Evolutionary conservation across 164 flowering plant species (phyloP).

Genomic region (Magnolia sinica): DNA sequence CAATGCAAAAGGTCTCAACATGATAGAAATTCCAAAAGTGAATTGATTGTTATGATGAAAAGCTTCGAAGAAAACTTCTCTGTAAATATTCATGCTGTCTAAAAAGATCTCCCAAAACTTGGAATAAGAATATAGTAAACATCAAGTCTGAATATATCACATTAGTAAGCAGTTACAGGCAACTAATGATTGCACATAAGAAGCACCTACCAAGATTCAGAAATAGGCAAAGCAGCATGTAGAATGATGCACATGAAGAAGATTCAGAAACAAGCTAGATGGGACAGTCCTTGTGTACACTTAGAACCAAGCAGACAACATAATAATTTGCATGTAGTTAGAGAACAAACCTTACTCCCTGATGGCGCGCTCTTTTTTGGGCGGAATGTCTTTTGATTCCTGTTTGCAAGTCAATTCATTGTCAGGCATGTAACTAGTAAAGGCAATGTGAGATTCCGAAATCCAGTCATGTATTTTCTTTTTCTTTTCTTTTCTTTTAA

Average conservation of each 20-base stretch:
- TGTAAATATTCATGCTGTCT: too few relatives aligned
- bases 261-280: not conserved
- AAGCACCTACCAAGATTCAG: not conserved
- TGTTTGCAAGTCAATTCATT: slow-evolving; percentile 26
- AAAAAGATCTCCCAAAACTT: not conserved
- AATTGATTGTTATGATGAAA: too few relatives aligned
- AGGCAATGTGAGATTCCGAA: not conserved
- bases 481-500: too few relatives aligned
- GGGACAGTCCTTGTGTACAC: not conserved
- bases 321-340: not conserved
- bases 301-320: not conserved
- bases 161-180: not conserved
- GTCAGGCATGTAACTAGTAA: slow-evolving; percentile 8
- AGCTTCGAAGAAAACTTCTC: too few relatives aligned
- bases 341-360: slow-evolving; percentile 78
- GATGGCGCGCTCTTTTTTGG: slow-evolving; percentile 96
- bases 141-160: not conserved
- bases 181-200: not conserved
- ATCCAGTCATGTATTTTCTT: not conserved
- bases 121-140: not conserved
- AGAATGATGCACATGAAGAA: not conserved
- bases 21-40: too few relatives aligned
- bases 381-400: slow-evolving; percentile 92
- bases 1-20: too few relatives aligned
- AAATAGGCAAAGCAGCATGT: slow-evolving; percentile 3